Base-by-base conservation (phyloP, 2,329 filamentous ascomycete species). In the Rutstroemia sp. region DNA sequence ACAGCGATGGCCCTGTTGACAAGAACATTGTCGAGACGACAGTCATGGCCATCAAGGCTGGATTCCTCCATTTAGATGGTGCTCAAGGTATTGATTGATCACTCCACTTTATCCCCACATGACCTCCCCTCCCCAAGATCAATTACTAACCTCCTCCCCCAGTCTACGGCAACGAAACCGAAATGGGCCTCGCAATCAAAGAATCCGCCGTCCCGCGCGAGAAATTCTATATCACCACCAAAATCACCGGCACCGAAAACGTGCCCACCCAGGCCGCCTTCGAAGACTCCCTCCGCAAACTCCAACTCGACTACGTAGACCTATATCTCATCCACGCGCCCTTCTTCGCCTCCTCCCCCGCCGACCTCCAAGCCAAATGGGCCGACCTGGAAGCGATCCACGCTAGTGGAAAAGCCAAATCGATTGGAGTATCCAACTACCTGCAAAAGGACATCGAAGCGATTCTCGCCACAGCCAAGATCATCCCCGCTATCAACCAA, bases 341-440 rank as follows among this genome's bases (percentile, higher is more conserved):
- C 14, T 83, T 73, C 56, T 79, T 78, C 62, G 76, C 78, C 57
- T 70, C 73, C 2, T 70, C 69, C 5, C 68, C 71, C 9, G 72
- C 72, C 57, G 74, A 78, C 38, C 70, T 91, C 68, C 87, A 82
- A 68, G 61, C 70, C 46, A 74, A 75, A 57, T 86, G 83, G 83
- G 76, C 78, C 42, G 76, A 81, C 54, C 68, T 85, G 62, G 82
- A 87, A 66, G 81, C 80, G 30, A 83, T 92, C 76, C 78, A 84
- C 68, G 79, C 79, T 46, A 79, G 80, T 1, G 86, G 86, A 60
- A 80, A 80, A 59, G 83, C 82, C 49, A 79, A 76, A 62, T 82
- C 84, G 56, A 90, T 94, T 63, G 89, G 89, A 51, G 84, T 94
- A 14, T 89, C 85, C 65, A 94, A 92, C 74, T 92, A 87, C 67